phyloP scores from a whole-genome alignment of 2,329 filamentous ascomycete genomes.

The Penicillium sp. region DNA sequence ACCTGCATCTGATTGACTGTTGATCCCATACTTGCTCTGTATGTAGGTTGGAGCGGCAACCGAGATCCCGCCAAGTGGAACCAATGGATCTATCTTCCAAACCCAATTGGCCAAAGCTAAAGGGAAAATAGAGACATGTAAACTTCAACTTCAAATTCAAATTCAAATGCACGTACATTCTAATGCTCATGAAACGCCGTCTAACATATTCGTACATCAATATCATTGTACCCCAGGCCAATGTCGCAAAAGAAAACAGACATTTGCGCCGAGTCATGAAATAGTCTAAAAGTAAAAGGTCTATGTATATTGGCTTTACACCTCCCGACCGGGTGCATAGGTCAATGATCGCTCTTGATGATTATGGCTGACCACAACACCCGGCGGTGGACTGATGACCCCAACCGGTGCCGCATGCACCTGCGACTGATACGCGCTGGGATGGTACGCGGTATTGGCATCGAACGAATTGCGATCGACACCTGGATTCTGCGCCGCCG shows the following conservation, averaged over 20 bases:
- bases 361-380: constrained; percentile 7
- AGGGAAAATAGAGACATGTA: neutral
- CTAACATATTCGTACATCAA: neutral
- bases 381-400: constrained; percentile 11
- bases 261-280: neutral
- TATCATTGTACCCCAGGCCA: neutral
- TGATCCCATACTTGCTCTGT: neutral
- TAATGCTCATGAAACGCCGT: neutral
- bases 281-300: neutral
- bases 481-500: constrained; percentile 24
- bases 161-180: neutral
- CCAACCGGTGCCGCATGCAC: constrained; percentile 10
- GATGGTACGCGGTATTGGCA: constrained; percentile 29
- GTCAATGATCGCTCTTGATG: constrained; percentile 20
- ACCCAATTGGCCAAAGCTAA: neutral
- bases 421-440: constrained; percentile 28
- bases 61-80: neutral
- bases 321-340: constrained; percentile 17
- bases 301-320: constrained; percentile 3
- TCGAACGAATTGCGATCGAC: constrained; percentile 24
- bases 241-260: neutral
- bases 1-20: constrained; percentile 20
- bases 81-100: neutral
- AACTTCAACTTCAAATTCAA: too few species aligned
- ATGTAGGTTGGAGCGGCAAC: constrained; percentile 14